Conservation (phyloP, 352 stramenopile species). For the Globisporangium irregulare region DNA sequence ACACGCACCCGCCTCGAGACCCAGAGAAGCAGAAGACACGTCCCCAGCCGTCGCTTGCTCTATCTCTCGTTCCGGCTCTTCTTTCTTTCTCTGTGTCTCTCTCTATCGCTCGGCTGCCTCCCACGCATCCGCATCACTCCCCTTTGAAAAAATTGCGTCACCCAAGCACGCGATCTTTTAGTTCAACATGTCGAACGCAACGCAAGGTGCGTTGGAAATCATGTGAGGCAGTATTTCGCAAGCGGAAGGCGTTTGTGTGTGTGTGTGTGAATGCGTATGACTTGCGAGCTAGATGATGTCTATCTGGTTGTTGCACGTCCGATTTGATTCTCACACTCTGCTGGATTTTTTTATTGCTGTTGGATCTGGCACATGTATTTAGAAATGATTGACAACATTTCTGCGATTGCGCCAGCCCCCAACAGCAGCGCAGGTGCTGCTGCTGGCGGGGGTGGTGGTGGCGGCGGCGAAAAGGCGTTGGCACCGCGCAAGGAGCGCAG, state of each 20-base stretch:
- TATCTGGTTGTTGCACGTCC: background rate
- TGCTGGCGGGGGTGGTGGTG: conserved; percentile 16
- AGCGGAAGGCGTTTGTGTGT: background rate
- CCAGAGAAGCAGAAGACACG: background rate
- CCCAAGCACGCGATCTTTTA: conserved; percentile 13
- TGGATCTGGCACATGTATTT: background rate
- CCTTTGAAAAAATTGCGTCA: background rate
- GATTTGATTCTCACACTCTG: background rate
- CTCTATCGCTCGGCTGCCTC: background rate
- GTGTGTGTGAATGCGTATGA: background rate
- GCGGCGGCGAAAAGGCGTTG: conserved; percentile 48
- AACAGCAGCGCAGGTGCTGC: conserved; percentile 17
- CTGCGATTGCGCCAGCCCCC: background rate
- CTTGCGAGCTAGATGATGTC: background rate
- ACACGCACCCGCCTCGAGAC: background rate
- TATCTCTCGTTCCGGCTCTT: background rate
- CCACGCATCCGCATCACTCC: background rate
- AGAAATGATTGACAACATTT: conserved; percentile 17
- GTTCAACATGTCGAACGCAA: conserved; percentile 14
- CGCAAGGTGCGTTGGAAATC: conserved; percentile 3
- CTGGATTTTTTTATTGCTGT: background rate
- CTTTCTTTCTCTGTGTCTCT: background rate
- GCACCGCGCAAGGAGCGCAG: conserved; percentile 70
- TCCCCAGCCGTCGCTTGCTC: background rate
- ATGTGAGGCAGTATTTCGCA: background rate